Evolutionary conservation across 2,329 filamentous ascomycete species (phyloP).

Genomic region (Cladophialophora chaetospira): DNA sequence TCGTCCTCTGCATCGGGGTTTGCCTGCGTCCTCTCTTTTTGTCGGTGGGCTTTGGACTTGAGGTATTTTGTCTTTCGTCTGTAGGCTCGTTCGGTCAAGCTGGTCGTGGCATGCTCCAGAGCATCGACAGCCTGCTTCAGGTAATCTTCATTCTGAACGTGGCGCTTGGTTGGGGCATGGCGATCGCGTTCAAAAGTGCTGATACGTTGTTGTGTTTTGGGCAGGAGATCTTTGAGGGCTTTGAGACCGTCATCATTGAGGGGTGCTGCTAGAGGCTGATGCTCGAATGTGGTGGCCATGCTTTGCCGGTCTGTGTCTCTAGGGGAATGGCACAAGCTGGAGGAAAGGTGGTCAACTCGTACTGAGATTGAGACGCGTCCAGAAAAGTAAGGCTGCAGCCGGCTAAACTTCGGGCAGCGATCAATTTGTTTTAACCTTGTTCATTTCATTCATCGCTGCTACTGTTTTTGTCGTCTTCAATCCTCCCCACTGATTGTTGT

Average conservation of each 20-base stretch:
- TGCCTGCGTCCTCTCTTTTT: constrained; percentile 3
- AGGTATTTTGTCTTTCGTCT: constrained; percentile 8
- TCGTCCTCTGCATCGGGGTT: not conserved
- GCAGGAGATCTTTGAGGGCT: constrained; percentile 13
- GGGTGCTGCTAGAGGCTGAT: constrained; percentile 19
- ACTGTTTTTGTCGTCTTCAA: too few relatives aligned
- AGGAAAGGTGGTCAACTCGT: not conserved
- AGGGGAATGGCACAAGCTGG: too few relatives aligned
- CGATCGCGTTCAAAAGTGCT: not conserved
- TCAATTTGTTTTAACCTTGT: too few relatives aligned
- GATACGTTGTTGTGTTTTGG: not conserved
- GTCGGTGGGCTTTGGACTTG: constrained; percentile 2
- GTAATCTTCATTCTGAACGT: constrained; percentile 14
- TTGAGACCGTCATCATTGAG: constrained; percentile 21
- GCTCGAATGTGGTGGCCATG: constrained; percentile 15
- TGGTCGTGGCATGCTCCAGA: constrained; percentile 18
- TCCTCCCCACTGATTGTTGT: too few relatives aligned
- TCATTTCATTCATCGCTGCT: too few relatives aligned
- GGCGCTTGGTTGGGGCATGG: not conserved
- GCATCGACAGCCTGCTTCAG: constrained; percentile 17
- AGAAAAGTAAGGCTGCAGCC: too few relatives aligned
- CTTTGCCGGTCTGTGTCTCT: too few relatives aligned
- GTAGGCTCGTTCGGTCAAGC: constrained; percentile 20
- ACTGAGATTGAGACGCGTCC: not conserved
- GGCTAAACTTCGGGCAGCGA: too few relatives aligned